phyloP scores from a whole-genome alignment of 2,329 filamentous ascomycete species.

The Monosporascus sp. region DNA sequence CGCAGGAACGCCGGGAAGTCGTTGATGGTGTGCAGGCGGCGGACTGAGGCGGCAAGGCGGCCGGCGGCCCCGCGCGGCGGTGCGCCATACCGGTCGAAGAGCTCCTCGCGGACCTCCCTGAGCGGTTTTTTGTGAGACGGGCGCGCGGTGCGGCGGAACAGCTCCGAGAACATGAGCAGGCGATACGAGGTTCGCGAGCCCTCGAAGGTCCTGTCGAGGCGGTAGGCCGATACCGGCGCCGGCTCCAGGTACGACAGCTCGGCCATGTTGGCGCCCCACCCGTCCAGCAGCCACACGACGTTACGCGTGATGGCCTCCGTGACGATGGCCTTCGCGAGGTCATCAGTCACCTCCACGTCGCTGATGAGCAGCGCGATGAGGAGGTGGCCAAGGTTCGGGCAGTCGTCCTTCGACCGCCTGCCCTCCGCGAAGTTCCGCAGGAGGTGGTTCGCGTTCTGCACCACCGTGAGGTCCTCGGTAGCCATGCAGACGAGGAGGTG shows the following conservation, averaged over 20 bases:
- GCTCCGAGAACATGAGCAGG: conserved; percentile 47
- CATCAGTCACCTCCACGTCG: conserved; percentile 33
- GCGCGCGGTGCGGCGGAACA: conserved; percentile 41
- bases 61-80: conserved; percentile 36
- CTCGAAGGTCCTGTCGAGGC: conserved; percentile 40
- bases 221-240: conserved; percentile 36
- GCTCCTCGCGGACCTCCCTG: conserved; percentile 34
- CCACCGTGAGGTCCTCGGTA: conserved; percentile 28
- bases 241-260: conserved; percentile 43
- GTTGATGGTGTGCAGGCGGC: conserved; percentile 35
- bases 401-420: conserved; percentile 33
- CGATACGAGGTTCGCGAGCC: conserved; percentile 43
- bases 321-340: conserved; percentile 37
- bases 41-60: conserved; percentile 36
- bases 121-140: conserved; percentile 30
- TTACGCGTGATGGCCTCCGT: conserved; percentile 45
- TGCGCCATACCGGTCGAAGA: conserved; percentile 42
- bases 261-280: conserved; percentile 27
- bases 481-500: conserved; percentile 45
- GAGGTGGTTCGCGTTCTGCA: conserved; percentile 34
- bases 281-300: conserved; percentile 46
- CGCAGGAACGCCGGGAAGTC: conserved; percentile 37
- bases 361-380: conserved; percentile 43
- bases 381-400: conserved; percentile 44
- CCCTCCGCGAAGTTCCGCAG: conserved; percentile 34